phyloP scores from a whole-genome alignment of 164 flowering plant species.

The Annona squamosa region DNA sequence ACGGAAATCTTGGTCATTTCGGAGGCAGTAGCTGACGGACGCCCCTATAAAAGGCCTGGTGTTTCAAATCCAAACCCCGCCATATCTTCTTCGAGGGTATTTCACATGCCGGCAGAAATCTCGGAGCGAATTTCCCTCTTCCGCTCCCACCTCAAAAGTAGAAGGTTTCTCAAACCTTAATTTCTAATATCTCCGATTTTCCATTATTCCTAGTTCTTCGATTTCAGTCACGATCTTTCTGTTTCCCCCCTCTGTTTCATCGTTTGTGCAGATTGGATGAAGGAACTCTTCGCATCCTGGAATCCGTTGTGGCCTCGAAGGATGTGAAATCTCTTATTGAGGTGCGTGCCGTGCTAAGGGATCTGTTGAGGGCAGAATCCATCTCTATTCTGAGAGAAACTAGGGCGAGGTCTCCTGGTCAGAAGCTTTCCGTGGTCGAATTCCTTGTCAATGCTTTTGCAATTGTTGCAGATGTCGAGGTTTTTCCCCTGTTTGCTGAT shows the following conservation, averaged over 20 bases:
- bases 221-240: not conserved
- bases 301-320: slow-evolving; percentile 40
- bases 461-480: slow-evolving; percentile 69
- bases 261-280: slow-evolving; percentile 47
- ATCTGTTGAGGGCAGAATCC: slow-evolving; percentile 44
- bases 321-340: slow-evolving; percentile 41
- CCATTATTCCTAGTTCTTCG: not conserved
- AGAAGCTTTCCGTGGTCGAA: slow-evolving; percentile 54
- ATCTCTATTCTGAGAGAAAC: slow-evolving; percentile 33
- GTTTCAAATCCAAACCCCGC: not conserved
- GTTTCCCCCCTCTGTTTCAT: not conserved
- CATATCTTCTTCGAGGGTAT: not conserved
- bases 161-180: slow-evolving; percentile 30
- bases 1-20: not conserved
- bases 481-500: not conserved
- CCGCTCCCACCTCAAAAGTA: slow-evolving; percentile 30
- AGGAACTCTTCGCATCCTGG: slow-evolving; percentile 49
- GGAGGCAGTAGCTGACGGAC: not conserved
- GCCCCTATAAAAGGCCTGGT: not conserved
- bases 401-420: slow-evolving; percentile 31
- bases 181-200: not conserved
- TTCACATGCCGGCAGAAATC: slow-evolving; percentile 6
- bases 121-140: slow-evolving; percentile 32
- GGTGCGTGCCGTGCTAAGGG: slow-evolving; percentile 31
- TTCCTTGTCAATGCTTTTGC: slow-evolving; percentile 79